Conservation (phyloP, 148 eudicot species). For the Spergularia marina region DNA sequence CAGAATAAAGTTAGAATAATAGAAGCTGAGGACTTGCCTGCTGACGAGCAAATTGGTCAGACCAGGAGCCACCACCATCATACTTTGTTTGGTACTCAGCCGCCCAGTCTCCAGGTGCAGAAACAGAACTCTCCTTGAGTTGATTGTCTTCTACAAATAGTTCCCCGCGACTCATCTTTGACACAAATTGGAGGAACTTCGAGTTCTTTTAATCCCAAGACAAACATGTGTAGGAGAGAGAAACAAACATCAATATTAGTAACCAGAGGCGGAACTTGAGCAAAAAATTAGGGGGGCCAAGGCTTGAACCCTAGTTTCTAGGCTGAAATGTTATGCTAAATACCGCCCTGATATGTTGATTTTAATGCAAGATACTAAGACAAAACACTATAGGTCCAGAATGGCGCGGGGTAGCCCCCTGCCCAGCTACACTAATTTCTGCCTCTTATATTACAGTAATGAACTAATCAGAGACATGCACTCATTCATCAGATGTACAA, state of each 20-base stretch:
- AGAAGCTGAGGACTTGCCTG: constrained; percentile 49
- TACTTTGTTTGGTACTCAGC: constrained; percentile 68
- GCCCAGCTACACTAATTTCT: no score
- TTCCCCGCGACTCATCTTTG: constrained; percentile 99
- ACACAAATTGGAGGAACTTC: constrained; percentile 89
- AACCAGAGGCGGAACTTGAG: no score
- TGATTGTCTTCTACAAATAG: constrained; percentile 82
- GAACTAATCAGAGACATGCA: no score
- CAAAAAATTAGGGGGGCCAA: no score
- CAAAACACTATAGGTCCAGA: no score
- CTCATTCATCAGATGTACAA: neutral
- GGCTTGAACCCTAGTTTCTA: no score
- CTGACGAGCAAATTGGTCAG: constrained; percentile 63
- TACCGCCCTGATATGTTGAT: no score
- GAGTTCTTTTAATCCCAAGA: constrained; percentile 62
- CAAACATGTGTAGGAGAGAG: constrained; percentile 5
- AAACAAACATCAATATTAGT: no score
- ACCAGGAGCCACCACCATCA: constrained; percentile 63
- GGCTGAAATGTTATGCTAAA: no score
- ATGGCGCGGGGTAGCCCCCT: no score
- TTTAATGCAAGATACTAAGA: no score
- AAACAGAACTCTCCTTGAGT: constrained; percentile 51
- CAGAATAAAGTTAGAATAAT: neutral
- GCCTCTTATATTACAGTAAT: no score
- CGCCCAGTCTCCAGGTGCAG: constrained; percentile 85